Evolutionary conservation across 441 rosid genomes (phyloP).

Genomic region (Populus tomentosa): DNA sequence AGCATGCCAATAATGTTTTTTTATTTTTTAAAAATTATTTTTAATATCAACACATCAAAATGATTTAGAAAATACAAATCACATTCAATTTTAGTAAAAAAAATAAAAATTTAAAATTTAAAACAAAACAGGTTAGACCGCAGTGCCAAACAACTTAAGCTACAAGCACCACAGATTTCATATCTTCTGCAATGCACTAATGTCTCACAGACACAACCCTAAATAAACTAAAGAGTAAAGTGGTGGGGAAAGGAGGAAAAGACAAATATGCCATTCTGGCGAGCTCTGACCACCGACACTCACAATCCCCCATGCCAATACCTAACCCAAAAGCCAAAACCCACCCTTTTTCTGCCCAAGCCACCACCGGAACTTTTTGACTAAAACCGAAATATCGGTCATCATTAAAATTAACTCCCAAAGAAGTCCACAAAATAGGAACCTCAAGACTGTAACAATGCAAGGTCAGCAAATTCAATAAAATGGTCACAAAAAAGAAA

Average conservation of each 20-base stretch:
- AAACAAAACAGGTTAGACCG: no score
- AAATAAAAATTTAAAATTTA: no score
- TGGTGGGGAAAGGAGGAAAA: not conserved
- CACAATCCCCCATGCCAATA: not conserved
- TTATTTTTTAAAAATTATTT: no score
- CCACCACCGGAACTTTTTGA: not conserved
- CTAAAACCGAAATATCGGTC: not conserved
- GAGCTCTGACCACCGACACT: slow-evolving; percentile 5
- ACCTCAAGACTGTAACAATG: not conserved
- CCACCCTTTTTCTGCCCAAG: not conserved
- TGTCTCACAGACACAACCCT: not conserved
- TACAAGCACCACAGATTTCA: no score
- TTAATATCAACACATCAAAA: no score
- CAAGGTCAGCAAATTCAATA: no score
- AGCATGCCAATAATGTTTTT: no score
- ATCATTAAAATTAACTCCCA: not conserved
- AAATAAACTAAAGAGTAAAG: not conserved
- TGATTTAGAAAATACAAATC: no score
- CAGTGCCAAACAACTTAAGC: no score
- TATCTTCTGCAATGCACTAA: not conserved
- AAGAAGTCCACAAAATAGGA: not conserved
- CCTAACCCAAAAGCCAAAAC: not conserved
- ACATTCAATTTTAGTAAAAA: no score
- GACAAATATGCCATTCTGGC: not conserved
- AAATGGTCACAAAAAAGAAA: no score